phyloP scores from a whole-genome alignment of 768 basidiomycete genomes.

The Leccinum obscurum region DNA sequence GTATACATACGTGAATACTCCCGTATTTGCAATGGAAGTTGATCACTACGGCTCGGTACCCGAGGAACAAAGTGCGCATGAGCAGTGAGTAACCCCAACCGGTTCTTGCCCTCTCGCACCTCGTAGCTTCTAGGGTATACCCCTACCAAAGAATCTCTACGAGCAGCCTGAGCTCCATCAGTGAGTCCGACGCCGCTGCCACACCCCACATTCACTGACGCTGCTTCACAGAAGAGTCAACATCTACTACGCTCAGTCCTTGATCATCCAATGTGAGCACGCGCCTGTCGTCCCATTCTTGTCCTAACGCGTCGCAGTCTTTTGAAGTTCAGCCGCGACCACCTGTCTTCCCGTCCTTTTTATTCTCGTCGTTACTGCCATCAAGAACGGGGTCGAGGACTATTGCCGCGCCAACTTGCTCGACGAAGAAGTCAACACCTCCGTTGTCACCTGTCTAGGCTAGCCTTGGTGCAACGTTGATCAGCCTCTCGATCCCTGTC shows the following conservation, averaged over 20 bases:
- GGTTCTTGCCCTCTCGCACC: neutral
- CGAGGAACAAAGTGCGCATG: conserved; percentile 91
- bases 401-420: conserved; percentile 81
- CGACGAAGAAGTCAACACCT: conserved; percentile 95
- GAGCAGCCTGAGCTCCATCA: conserved; percentile 81
- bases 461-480: conserved; percentile 87
- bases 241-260: conserved; percentile 62
- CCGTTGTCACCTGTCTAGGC: conserved; percentile 85
- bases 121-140: conserved; percentile 70
- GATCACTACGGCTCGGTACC: conserved; percentile 71
- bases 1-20: conserved; percentile 78
- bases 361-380: conserved; percentile 83
- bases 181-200: conserved; percentile 36
- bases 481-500: conserved; percentile 71
- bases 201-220: neutral
- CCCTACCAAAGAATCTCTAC: conserved; percentile 86
- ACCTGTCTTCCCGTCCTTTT: conserved; percentile 85
- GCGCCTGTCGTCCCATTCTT: neutral
- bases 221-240: conserved; percentile 70
- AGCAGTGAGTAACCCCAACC: conserved; percentile 61
- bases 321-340: conserved; percentile 82
- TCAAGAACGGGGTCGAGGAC: conserved; percentile 97
- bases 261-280: conserved; percentile 71
- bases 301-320: conserved; percentile 50
- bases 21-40: conserved; percentile 62